Evolutionary conservation across 2,329 filamentous ascomycete genomes (phyloP), one percentile per base, ranked within the genome.

Genomic region (Aspergillus pseudoviridinutans): DNA sequence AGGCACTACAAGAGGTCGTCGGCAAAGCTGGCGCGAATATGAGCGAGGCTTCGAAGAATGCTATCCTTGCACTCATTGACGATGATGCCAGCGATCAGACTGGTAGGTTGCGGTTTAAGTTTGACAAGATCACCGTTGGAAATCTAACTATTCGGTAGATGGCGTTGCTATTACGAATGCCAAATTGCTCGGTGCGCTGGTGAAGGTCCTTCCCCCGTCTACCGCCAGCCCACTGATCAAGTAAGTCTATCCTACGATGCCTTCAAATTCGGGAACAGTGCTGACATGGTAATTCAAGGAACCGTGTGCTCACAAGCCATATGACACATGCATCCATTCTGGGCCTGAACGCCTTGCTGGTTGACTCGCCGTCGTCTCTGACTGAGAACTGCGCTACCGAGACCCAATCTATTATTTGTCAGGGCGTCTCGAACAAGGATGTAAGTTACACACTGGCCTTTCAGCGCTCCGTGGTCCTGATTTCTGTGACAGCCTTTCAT

Each of bases 11-110:
- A 71, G 93, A 97, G 71, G 94, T 99, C 29, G 88, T 99, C 59
- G 93, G 91, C 80, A 96, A 96, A 76, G 93, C 92, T 20, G 94
- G 94, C 55, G 82, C 83, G 57, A 97, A 93, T 76, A 99, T 99
- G 94, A 92, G 90, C 66, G 94, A 97, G 68, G 79, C 87, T 24
- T 97, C 93, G 50, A 87, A 92, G 55, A 84, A 87, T 59, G 87
- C 92, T n/a, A 91, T 99, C 27, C 80, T 99, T 51, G 84, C 85
- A 47, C 81, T 99, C 51, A 97, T 99, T 68, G 94, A 97, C 72
- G 87, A 87, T 64, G 92, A 96, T 60, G 79, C 83, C 3, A 89
- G 91, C 59, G 89, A 90, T 63, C 82, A 82, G 49, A 90, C 92
- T 68, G 84, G 86, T 71, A 79, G 68, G 68, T 61, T 57, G 20